Conservation (phyloP, 108 stramenopile species). For the Skeletonema potamos region DNA sequence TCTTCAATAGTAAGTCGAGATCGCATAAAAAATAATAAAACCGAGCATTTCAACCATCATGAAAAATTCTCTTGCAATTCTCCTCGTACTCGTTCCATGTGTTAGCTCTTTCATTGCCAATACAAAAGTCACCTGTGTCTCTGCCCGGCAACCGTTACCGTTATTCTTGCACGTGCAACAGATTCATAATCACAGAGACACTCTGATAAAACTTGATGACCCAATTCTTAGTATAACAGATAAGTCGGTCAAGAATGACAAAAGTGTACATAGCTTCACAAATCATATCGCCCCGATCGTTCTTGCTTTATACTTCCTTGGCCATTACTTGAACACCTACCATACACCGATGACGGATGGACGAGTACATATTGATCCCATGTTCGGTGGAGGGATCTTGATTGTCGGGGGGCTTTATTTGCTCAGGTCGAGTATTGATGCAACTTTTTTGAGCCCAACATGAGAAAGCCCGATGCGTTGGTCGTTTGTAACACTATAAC, state of each 20-base stretch:
- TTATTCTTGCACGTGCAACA: slow-evolving; percentile 31
- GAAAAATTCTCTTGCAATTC: not conserved
- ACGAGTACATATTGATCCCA: slow-evolving; percentile 16
- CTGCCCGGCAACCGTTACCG: not conserved
- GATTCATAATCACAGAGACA: slow-evolving; percentile 30
- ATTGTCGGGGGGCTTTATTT: slow-evolving; percentile 20
- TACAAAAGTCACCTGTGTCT: not conserved
- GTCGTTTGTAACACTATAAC: not conserved
- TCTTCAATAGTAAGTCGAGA: no score
- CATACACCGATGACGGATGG: not conserved
- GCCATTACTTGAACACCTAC: slow-evolving; percentile 11
- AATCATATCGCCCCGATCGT: slow-evolving; percentile 26
- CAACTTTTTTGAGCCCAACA: slow-evolving; percentile 25
- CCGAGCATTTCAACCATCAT: no score
- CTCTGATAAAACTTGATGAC: slow-evolving; percentile 18
- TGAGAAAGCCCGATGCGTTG: not conserved
- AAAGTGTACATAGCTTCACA: slow-evolving; percentile 18
- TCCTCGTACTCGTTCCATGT: not conserved
- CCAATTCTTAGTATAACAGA: slow-evolving; percentile 11
- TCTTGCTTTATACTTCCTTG: slow-evolving; percentile 26
- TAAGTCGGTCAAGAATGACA: not conserved
- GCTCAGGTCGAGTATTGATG: slow-evolving; percentile 30
- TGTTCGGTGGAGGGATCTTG: slow-evolving; percentile 16
- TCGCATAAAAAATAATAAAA: no score
- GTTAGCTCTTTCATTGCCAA: not conserved